Percentiles rank a stretch among this genome's conserved stretches.
Conservation (phyloP, 2,329 filamentous ascomycete genomes). For the Trichoderma arundinaceum region DNA sequence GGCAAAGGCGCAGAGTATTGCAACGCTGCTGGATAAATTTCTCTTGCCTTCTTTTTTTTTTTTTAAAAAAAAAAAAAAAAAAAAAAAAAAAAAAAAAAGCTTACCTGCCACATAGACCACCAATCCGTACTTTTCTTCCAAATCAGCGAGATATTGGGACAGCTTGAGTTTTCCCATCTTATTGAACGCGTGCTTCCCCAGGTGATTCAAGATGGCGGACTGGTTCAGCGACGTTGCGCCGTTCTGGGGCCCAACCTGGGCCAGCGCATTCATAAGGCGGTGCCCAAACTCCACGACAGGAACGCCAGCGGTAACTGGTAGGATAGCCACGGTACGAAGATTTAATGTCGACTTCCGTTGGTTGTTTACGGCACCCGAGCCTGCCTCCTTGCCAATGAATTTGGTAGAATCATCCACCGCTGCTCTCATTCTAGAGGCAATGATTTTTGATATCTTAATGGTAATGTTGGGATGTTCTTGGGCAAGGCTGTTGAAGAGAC, state of each 20-base stretch:
- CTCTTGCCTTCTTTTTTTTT: slow-evolving; percentile 2
- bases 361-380: slow-evolving; percentile 56
- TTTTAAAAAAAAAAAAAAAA: not conserved
- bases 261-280: slow-evolving; percentile 82
- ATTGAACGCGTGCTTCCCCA: slow-evolving; percentile 95
- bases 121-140: slow-evolving; percentile 96
- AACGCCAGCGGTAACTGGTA: slow-evolving; percentile 89
- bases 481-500: slow-evolving; percentile 94
- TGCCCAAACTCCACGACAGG: slow-evolving; percentile 96
- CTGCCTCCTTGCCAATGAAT: slow-evolving; percentile 67
- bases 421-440: slow-evolving; percentile 90
- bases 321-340: slow-evolving; percentile 86
- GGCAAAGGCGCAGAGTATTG: slow-evolving; percentile 13
- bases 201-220: slow-evolving; percentile 88
- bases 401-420: slow-evolving; percentile 81
- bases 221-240: slow-evolving; percentile 93
- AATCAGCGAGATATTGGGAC: slow-evolving; percentile 91
- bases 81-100: slow-evolving; percentile 33
- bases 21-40: slow-evolving; percentile 2
- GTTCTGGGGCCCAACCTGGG: slow-evolving; percentile 86
- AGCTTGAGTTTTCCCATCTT: slow-evolving; percentile 96
- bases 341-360: slow-evolving; percentile 87
- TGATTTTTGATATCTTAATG: slow-evolving; percentile 98
- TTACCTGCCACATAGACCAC: slow-evolving; percentile 89
- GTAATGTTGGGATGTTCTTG: slow-evolving; percentile 98